Percentiles rank a stretch among this genome's conserved stretches.
Evolutionary conservation across 805 yeast genomes (phyloP).

Genomic region (Sugiyamaella chiloensis): DNA sequence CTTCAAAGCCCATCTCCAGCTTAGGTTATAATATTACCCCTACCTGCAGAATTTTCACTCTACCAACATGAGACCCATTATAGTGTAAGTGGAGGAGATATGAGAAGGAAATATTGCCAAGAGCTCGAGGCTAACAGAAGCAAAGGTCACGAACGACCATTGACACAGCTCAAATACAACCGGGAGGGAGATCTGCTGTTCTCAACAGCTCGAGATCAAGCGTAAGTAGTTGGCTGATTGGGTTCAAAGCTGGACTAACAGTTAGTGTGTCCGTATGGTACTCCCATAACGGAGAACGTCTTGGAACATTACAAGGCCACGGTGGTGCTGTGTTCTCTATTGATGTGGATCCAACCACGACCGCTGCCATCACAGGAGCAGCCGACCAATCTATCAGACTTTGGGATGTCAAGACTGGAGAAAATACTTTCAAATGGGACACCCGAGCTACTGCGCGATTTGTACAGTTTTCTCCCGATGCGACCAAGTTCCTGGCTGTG

Average conservation of each 20-base stretch:
- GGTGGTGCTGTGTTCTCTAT: slow-evolving; percentile 94
- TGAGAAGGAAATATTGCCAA: no score
- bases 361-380: slow-evolving; percentile 77
- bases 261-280: slow-evolving; percentile 79
- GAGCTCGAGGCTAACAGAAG: slow-evolving; percentile 5
- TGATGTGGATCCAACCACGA: slow-evolving; percentile 72
- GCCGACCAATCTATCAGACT: slow-evolving; percentile 84
- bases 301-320: slow-evolving; percentile 89
- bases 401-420: slow-evolving; percentile 82
- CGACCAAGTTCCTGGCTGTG: slow-evolving; percentile 64
- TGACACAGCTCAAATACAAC: slow-evolving; percentile 94
- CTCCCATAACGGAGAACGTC: slow-evolving; percentile 91
- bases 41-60: slow-evolving; percentile 6
- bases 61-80: slow-evolving; percentile 55
- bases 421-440: slow-evolving; percentile 66
- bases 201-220: slow-evolving; percentile 87
- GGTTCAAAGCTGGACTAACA: background rate
- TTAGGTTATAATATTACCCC: no score
- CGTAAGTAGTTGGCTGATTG: slow-evolving; percentile 30
- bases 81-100: slow-evolving; percentile 28
- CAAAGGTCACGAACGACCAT: slow-evolving; percentile 94
- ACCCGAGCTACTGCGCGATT: slow-evolving; percentile 85
- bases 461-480: slow-evolving; percentile 79
- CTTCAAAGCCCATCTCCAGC: no score
- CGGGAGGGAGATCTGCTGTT: slow-evolving; percentile 91